Conservation (phyloP, 2,329 filamentous ascomycete genomes). For the Microcyclospora pomicola region DNA sequence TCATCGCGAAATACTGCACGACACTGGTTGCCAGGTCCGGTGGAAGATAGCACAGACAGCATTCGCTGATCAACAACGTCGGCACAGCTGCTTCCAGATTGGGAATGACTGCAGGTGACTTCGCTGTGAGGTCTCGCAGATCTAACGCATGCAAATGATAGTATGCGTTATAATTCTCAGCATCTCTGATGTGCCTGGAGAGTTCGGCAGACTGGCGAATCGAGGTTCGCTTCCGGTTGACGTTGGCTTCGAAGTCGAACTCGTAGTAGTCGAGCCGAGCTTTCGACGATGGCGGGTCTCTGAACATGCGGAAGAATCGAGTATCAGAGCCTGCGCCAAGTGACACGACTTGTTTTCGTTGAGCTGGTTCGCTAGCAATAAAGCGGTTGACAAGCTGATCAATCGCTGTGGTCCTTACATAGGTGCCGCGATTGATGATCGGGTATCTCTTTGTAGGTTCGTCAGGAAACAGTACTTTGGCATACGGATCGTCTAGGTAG, state of each 20-base stretch:
- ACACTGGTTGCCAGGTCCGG: constrained; percentile 43
- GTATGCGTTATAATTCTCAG: constrained; percentile 21
- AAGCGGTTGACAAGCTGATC: constrained; percentile 65
- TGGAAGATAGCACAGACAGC: constrained; percentile 82
- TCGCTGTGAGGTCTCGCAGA: constrained; percentile 44
- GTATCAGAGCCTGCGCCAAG: constrained; percentile 92
- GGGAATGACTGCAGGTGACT: constrained; percentile 21
- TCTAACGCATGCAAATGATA: constrained; percentile 49
- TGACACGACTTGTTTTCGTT: constrained; percentile 61
- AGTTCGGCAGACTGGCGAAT: constrained; percentile 13
- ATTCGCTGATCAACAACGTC: constrained; percentile 83
- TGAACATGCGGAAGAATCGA: constrained; percentile 53
- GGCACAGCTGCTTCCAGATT: constrained; percentile 46
- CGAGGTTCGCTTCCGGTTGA: constrained; percentile 15
- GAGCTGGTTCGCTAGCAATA: constrained; percentile 28
- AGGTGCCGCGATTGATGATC: constrained; percentile 95
- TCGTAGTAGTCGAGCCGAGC: constrained; percentile 61
- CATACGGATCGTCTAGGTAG: constrained; percentile 74
- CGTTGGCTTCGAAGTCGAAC: constrained; percentile 68
- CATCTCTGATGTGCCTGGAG: constrained; percentile 6
- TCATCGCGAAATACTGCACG: constrained; percentile 25
- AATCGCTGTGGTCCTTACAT: constrained; percentile 72
- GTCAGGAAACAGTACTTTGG: constrained; percentile 48
- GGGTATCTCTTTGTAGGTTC: constrained; percentile 55
- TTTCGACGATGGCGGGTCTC: neutral